Base-by-base conservation (phyloP, 495 filamentous ascomycete genomes). In the Podospora bellae-mahoneyi region DNA sequence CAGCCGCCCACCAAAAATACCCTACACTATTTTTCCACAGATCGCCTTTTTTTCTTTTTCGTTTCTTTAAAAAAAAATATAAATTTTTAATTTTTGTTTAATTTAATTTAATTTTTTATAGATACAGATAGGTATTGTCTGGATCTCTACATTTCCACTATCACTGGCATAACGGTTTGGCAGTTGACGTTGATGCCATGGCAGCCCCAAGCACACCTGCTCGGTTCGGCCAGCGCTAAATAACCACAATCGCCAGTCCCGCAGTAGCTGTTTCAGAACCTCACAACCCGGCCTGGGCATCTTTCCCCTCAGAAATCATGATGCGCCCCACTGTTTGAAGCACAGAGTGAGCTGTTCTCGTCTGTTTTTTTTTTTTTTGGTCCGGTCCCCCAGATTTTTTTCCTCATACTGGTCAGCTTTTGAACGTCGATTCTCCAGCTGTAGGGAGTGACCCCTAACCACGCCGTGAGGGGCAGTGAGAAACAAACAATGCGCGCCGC, bases 251-350 rank as follows among this genome's bases (percentile, higher is more conserved):
- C 61, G 39, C n/a, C 32, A 44, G 28, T 32, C 30, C 61, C 34
- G 20, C 61, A 63, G 28, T 63, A 63, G 61, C 61, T 3, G 61
- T 63, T 63, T 63, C 61, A 63, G 30, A 63, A 63, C 18, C 34
- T 48, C 34, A 28, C n/a, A 59, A 32, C 19, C n/a, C 34, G 30
- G 62, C 56, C 28, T 44, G 64, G 56, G 63, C 4, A 56, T 60
- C 1, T 30, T 53, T 58, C 26, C n/a, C 55, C n/a, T 34, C 56
- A 27, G 13, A 13, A 48, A 48, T 10, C 39, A 48, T 48, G 39
- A 48, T 10, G 39, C 39, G 39, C 39, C 39, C 39, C 39, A 48
- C 39, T 48, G 39, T 48, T 48, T 48, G 39, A 16, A 13, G 39
- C 2, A 13, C 39, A 10, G 39, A 48, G 9, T 48, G 39, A 48